A percentile compares a stretch with the other conserved stretches of the same genome.
Conservation (phyloP, 2,329 filamentous ascomycete genomes). For the Aspergillus fischeri region DNA sequence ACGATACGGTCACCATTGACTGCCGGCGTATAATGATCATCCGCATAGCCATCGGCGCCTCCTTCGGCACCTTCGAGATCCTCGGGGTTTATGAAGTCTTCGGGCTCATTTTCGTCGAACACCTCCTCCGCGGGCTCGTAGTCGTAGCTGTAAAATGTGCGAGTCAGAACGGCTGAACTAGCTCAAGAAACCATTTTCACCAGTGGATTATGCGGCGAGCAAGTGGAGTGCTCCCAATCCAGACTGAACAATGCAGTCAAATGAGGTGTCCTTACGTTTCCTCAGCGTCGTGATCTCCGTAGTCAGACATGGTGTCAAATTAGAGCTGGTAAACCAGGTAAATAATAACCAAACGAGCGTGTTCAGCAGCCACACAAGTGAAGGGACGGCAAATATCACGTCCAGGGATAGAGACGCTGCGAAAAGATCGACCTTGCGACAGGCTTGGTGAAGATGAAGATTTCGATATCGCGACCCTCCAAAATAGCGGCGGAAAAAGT, state of each 20-base stretch:
- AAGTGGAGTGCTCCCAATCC: neutral
- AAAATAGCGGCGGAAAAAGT: constrained; percentile 36
- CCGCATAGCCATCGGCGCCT: constrained; percentile 53
- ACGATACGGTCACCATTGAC: constrained; percentile 40
- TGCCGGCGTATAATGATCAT: constrained; percentile 34
- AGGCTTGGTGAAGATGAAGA: constrained; percentile 11
- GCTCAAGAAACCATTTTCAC: constrained; percentile 8
- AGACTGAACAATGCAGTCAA: neutral
- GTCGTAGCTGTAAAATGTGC: constrained; percentile 36
- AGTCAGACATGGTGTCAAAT: constrained; percentile 62
- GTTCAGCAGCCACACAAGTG: constrained; percentile 5
- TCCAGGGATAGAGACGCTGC: constrained; percentile 7
- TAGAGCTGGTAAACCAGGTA: constrained; percentile 8
- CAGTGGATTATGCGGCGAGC: constrained; percentile 1
- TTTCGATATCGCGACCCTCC: constrained; percentile 20
- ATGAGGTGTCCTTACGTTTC: constrained; percentile 48
- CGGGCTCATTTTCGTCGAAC: constrained; percentile 65
- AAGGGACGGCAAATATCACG: constrained; percentile 9
- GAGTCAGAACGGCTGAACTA: constrained; percentile 24
- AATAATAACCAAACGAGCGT: constrained; percentile 13
- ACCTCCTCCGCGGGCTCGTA: constrained; percentile 57
- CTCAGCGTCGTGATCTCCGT: constrained; percentile 62
- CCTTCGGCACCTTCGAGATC: constrained; percentile 52
- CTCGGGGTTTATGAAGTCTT: constrained; percentile 56
- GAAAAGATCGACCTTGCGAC: constrained; percentile 15